A percentile compares a stretch with the other conserved stretches of the same genome.
Evolutionary conservation across 2,329 filamentous ascomycete genomes (phyloP).

Genomic region (Exophiala alcalophila): DNA sequence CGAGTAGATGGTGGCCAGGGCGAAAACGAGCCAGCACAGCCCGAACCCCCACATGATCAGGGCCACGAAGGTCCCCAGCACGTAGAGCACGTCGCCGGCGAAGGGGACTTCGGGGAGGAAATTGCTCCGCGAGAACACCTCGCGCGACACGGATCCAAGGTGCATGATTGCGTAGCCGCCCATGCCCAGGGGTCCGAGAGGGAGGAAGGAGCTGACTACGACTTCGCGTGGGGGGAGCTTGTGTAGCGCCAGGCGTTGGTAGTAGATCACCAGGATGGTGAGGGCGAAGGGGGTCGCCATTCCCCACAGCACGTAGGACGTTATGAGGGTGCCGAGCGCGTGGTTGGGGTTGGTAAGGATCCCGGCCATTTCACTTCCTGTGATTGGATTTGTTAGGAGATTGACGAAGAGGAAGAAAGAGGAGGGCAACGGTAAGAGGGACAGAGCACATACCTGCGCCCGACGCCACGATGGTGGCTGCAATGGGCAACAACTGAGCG

Average conservation of each 20-base stretch:
- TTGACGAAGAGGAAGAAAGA: too few relatives aligned
- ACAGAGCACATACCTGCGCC: slow-evolving; percentile 50
- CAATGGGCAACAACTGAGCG: slow-evolving; percentile 64
- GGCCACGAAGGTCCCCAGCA: slow-evolving; percentile 37
- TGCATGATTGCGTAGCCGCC: slow-evolving; percentile 60
- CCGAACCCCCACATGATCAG: slow-evolving; percentile 42
- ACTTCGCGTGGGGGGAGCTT: slow-evolving; percentile 66
- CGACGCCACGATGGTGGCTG: slow-evolving; percentile 64
- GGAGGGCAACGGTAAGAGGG: neutral
- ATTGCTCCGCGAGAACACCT: slow-evolving; percentile 36
- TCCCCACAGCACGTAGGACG: slow-evolving; percentile 69
- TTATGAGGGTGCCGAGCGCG: slow-evolving; percentile 61
- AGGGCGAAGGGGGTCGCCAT: slow-evolving; percentile 56
- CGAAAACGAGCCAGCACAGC: slow-evolving; percentile 41
- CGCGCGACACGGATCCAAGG: slow-evolving; percentile 47
- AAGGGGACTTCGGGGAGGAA: slow-evolving; percentile 26
- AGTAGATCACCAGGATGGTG: slow-evolving; percentile 66
- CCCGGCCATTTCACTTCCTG: slow-evolving; percentile 55
- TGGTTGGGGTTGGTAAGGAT: slow-evolving; percentile 52
- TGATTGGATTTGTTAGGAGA: too few relatives aligned
- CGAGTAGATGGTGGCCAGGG: slow-evolving; percentile 36
- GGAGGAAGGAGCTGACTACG: slow-evolving; percentile 67
- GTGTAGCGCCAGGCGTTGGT: slow-evolving; percentile 65
- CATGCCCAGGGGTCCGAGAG: slow-evolving; percentile 64
- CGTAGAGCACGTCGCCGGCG: slow-evolving; percentile 37